Base-by-base conservation (phyloP, 345 rosid species). In the Eucalyptus marginata region DNA sequence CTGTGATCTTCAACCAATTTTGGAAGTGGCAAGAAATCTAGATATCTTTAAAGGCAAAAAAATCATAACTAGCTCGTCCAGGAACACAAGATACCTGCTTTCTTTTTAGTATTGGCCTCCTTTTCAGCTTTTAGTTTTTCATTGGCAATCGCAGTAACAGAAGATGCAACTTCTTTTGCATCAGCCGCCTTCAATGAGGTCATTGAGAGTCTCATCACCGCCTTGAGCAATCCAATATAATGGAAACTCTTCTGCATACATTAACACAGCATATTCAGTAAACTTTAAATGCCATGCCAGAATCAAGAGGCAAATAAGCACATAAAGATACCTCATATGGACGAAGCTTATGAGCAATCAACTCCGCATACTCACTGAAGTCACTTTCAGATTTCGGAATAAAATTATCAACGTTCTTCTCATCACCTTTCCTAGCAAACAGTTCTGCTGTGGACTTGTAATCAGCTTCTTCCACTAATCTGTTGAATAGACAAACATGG, bases 401-500 rank as follows among this genome's bases (percentile, higher is more conserved):
- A 90, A 97, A 97, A 90, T 86, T 92, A 86, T 97, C 96, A 14
- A 95, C 91, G 43, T 89, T 93, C 86, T 93, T 95, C 80, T 93
- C 98, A 89, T 95, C 97, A 36, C 64, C 96, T 89, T 89, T 95
- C 86, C 92, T 92, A 27, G 92, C 92, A 59, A 97, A 98, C 86
- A 98, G 93, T 89, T 97, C 99, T 86, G 92, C 89, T 36, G 99
- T 97, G 87, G 96, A 91, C 87, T 52, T 90, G 91, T 93, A 97
- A 90, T 97, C 99, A 43, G 99, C 96, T 94, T 98, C 99, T 92
- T 98, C 99, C 47, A 97, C 99, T 86, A 98, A 95, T 93, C 99
- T 98, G 86, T 87, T 49, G 24, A 40, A 13, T 51, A n/a, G 25
- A 43, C 17, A 17, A 46, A 89, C 49, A 33, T 5, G 22, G 33